Evolutionary conservation across 2,329 filamentous ascomycete genomes (phyloP), one percentile per base, ranked within the genome.

Genomic region (Neodidymelliopsis sp.): DNA sequence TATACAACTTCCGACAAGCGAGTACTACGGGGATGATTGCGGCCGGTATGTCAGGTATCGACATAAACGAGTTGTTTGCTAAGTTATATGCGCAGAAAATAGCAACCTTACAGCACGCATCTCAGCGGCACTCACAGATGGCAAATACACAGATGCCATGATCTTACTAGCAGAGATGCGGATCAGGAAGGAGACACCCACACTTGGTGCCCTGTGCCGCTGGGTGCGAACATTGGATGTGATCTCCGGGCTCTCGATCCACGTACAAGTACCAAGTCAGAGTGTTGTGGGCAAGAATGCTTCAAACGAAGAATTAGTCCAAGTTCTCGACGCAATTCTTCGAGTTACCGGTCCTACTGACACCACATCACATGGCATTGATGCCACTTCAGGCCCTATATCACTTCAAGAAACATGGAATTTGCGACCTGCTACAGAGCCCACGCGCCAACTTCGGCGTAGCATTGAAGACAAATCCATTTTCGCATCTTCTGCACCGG

Each of bases 171-270:
- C 86, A 0, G 86, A 89, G 73, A 89, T 89, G 86, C 79, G 81
- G 22, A 84, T 89, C 13, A 76, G 86, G n/a, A 75, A 77, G 3
- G 80, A 89, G 53, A 79, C 82, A 13, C 86, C 86, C 0, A 87
- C 87, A 57, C 73, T 89, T 0, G 87, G 87, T 15, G 85, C 86
- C 1, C 71, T 89, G 6, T 89, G 86, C 67, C 82, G 87, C 47
- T 90, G 87, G 87, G 86, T 89, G 4, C 80, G 87, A 48, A 86
- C 88, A 62, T 74, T 89, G 19, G 86, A 89, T 60, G 82, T 88
- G 18, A 82, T 88, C 38, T 87, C 83, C 56, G 85, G 85, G 2
- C 72, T 88, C 6, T 84, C 84, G 3, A 83, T 84, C 16, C 76
- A 81, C 42, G 74, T 81, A 0, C 57, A 64, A 45, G 77, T 77